Base-by-base conservation (phyloP, 768 basidiomycete species). In the Chalciporus pseudorubinellus region DNA sequence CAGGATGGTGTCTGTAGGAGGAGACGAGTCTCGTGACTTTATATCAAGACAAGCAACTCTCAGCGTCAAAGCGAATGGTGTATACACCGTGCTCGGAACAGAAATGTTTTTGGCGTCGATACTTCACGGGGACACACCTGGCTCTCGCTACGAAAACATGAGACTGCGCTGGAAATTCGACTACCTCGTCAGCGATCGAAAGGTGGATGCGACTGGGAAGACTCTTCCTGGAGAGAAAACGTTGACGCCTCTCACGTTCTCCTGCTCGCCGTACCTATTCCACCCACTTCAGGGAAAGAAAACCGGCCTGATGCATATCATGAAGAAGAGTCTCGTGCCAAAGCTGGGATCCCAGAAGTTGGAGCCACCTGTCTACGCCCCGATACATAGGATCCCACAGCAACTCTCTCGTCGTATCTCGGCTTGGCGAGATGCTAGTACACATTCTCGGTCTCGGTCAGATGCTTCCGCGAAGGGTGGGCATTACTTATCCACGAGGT, bases 91-190 rank as follows among this genome's bases (percentile, higher is more conserved):
- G 12, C 77, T 77, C 24, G 91, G 90, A 9, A 73, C 70, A 26
- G 92, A 93, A 64, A 69, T 74, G 13, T 61, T 69, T 16, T 14
- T 49, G 21, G 41, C 56, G 34, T 39, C 59, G 34, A 56, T 59
- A 11, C 53, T 52, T 10, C 60, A 61, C 34, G 34, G 52, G 31
- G 60, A 66, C 24, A 46, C 41, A 8, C 53, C 43, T 7, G 66
- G 56, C 9, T 33, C 29, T 29, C 57, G 59, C 20, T 48, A 44
- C 44, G 68, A 67, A 4, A 66, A 70, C 26, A 63, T 65, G 19
- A 80, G 77, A 50, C 69, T 89, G 16, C 70, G 72, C 20, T 93
- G 92, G 92, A 80, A 81, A 50, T 86, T 94, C 56, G 86, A 89
- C 49, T 94, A 94, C 63, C 61, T 83, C 28, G 86, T 94, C 10